Evolutionary conservation across 495 filamentous ascomycete genomes (phyloP).

Genomic region (Xylaria longipes): DNA sequence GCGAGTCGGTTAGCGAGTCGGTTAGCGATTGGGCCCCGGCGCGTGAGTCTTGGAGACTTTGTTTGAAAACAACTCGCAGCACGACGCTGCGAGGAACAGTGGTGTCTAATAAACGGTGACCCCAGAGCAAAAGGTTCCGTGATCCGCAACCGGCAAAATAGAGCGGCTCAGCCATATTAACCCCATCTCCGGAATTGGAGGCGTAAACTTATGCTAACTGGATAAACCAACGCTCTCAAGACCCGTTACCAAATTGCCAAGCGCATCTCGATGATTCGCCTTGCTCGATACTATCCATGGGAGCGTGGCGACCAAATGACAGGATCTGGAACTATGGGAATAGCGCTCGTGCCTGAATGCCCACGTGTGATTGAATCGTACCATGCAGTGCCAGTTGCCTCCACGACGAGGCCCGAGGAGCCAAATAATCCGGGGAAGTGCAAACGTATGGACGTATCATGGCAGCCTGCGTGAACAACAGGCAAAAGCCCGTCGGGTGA

Average conservation of each 20-base stretch:
- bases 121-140: conserved; percentile 5
- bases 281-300: conserved; percentile 14
- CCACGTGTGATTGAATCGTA: conserved; percentile 7
- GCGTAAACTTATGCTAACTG: conserved; percentile 22
- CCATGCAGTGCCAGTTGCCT: conserved; percentile 13
- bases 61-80: conserved; percentile 2
- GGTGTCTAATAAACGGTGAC: background rate
- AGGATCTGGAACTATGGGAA: conserved; percentile 16
- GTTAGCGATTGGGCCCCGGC: background rate
- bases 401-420: background rate
- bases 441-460: background rate
- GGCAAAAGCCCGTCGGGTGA: conserved; percentile 22
- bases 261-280: conserved; percentile 27
- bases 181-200: conserved; percentile 32
- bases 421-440: conserved; percentile 7
- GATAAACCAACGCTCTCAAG: conserved; percentile 14
- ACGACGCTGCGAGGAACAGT: background rate
- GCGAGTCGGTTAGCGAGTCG: conserved; percentile 2
- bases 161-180: conserved; percentile 37
- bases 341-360: conserved; percentile 17
- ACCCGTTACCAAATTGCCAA: conserved; percentile 35
- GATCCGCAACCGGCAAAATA: conserved; percentile 23
- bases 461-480: background rate
- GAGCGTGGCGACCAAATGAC: background rate
- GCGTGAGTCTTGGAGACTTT: background rate